Evolutionary conservation across 352 stramenopile genomes (phyloP), one percentile per base, ranked within the genome.

Genomic region (Aphanomyces invadans): DNA sequence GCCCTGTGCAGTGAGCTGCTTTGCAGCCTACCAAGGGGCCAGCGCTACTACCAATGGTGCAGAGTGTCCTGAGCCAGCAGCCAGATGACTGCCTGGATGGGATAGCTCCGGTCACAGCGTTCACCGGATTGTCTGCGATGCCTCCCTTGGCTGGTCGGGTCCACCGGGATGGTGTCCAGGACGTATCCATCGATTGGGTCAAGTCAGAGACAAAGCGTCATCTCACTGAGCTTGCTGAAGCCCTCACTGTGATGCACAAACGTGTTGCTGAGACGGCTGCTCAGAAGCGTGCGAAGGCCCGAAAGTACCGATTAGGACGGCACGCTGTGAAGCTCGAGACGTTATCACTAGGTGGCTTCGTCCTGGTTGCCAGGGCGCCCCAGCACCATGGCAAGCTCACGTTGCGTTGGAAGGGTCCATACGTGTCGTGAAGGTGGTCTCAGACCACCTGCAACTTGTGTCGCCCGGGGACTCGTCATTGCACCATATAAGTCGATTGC

Each of bases 101-200:
- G 1, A 44, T 70, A 1, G 67, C 70, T n/a, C 72, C 74, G 12
- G 21, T 76, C 0, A 75, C 68, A 15, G 69, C 70, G 10, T 76
- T 80, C 49, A 72, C 67, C 1, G 51, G 45, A 32, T 26, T 76
- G 9, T 67, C 71, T 10, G 21, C 62, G 26, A 53, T 49, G 52
- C 29, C 62, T 21, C 28, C 42, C 12, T 21, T 69, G 19, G 17
- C 33, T 64, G 25, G 31, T 31, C 23, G 53, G 19, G 45, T 51
- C 19, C 26, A 29, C 19, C 25, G 12, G 33, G 25, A 65, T 12
- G 19, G 11, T 19, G 48, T 29, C 19, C 19, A 25, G 19, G 36
- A 46, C 15, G 29, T 25, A 17, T 15, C 26, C 10, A 65, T 51
- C 51, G 9, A 64, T 52, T 44, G 32, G 62, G 26, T 69, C 2